These are phyloP conservation scores for Triglochin maritima DNA, from an alignment of 106 monocot genomes.

Conservation along the genomic window DNA sequence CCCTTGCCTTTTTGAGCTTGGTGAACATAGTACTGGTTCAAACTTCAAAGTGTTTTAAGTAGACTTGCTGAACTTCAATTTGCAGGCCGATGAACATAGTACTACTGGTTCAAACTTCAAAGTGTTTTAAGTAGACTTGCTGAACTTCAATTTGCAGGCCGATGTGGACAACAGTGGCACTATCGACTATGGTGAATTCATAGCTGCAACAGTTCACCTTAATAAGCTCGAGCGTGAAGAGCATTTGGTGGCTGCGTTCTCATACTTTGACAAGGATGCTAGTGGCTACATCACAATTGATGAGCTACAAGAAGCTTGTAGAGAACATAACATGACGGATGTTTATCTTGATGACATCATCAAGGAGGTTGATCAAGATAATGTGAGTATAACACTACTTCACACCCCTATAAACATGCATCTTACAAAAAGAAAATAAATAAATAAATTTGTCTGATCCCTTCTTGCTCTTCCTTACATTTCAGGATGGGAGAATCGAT, in stretches of 20 bases:
- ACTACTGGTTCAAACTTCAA: too few species aligned
- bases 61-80: neutral
- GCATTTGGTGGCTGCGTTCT: conserved; percentile 5
- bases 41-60: neutral
- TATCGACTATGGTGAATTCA: too few species aligned
- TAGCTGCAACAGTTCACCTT: neutral
- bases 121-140: neutral
- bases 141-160: conserved; percentile 1
- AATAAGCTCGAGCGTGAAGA: neutral
- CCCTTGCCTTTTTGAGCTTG: too few species aligned
- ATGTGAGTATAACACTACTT: neutral
- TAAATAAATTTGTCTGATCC: too few species aligned
- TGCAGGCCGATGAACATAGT: conserved; percentile 11
- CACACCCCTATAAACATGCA: too few species aligned
- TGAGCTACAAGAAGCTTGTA: conserved; percentile 8
- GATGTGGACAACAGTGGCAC: neutral
- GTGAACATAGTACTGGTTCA: too few species aligned
- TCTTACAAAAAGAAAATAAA: too few species aligned
- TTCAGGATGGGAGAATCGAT: conserved; percentile 24
- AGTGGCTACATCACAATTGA: conserved; percentile 10
- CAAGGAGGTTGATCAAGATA: conserved; percentile 9
- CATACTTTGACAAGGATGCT: conserved; percentile 10
- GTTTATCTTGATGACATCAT: conserved; percentile 4
- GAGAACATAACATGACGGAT: conserved; percentile 7
- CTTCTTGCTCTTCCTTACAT: neutral